Base-by-base conservation (phyloP, 1,139 yeast genomes). In the Yarrowia galli region DNA sequence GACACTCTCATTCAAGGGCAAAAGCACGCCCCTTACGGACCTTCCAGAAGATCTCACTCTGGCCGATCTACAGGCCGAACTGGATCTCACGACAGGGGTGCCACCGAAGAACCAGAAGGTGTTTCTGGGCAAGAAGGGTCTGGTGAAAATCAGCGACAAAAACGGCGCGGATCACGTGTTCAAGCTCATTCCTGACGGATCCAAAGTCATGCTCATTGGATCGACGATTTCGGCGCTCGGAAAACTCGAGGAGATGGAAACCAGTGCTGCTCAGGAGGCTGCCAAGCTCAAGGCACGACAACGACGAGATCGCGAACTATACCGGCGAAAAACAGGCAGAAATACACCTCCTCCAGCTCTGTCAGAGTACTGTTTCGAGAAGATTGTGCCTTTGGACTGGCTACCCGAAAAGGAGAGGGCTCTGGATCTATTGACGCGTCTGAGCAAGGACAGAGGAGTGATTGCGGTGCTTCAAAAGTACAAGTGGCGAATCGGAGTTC, bases 391-490 rank as follows among this genome's bases (percentile, higher is more conserved):
- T 16, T 72, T 80, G 46, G 75, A 73, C 49, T 58, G 64, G 64
- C 71, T 79, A 40, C 81, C 81, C 2, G 67, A 75, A 46, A 71
- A 75, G 16, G 78, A 76, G 15, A 70, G 70, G 65, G 77, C 81
- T 0, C 67, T 72, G 65, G 74, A 71, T 12, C 69, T 77, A 38
- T 71, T 80, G 66, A 73, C 77, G 56, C 70, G 77, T 28, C 72
- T 80, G 13, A 71, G 74, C 15, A 75, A 75, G 63, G 82, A 80
- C 69, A 70, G 74, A 16, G 82, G 81, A 15, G 74, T 80, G 18
- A 73, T 71, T 46, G 79, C 78, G 3, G 73, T 80, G 38, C 79
- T 80, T 82, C 72, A 70, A 46, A 76, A 75, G 69, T 75, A 80
- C 71, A 72, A 76, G 61, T 78, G 77, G 74, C 71, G 74, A 7